Evolutionary conservation across 805 yeast genomes (phyloP).

Genomic region (Candida rishiriensis): DNA sequence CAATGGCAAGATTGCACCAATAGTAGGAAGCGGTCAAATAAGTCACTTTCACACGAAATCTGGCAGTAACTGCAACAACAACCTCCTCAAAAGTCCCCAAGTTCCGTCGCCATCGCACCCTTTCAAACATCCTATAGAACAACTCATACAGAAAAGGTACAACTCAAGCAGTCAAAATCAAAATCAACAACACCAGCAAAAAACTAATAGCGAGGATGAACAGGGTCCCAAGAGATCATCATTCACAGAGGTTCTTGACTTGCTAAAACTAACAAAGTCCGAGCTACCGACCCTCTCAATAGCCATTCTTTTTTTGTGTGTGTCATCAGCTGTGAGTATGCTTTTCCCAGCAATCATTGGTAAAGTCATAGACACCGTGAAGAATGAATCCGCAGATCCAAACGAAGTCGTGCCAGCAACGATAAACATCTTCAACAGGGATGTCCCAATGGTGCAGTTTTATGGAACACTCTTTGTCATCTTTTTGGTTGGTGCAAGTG

Average conservation of each 20-base stretch:
- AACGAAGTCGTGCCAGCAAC: slow-evolving; percentile 3
- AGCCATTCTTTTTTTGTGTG: slow-evolving; percentile 60
- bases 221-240: slow-evolving; percentile 16
- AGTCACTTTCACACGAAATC: too few relatives aligned
- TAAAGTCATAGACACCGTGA: slow-evolving; percentile 72
- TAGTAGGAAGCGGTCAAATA: too few relatives aligned
- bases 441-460: slow-evolving; percentile 61
- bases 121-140: too few relatives aligned
- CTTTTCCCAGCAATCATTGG: slow-evolving; percentile 81
- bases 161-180: too few relatives aligned
- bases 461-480: slow-evolving; percentile 56
- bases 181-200: too few relatives aligned
- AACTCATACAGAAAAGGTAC: too few relatives aligned
- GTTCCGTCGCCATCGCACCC: too few relatives aligned
- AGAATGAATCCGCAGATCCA: slow-evolving; percentile 22
- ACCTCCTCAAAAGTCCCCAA: too few relatives aligned
- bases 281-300: slow-evolving; percentile 50
- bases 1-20: too few relatives aligned
- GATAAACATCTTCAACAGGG: slow-evolving; percentile 35
- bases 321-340: slow-evolving; percentile 79
- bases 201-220: not conserved
- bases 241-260: slow-evolving; percentile 38
- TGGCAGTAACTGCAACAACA: too few relatives aligned
- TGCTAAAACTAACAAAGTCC: slow-evolving; percentile 52
- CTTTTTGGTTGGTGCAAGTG: slow-evolving; percentile 68